Conservation (phyloP, 2,329 filamentous ascomycete species). For the Clarireedia hainanense region DNA sequence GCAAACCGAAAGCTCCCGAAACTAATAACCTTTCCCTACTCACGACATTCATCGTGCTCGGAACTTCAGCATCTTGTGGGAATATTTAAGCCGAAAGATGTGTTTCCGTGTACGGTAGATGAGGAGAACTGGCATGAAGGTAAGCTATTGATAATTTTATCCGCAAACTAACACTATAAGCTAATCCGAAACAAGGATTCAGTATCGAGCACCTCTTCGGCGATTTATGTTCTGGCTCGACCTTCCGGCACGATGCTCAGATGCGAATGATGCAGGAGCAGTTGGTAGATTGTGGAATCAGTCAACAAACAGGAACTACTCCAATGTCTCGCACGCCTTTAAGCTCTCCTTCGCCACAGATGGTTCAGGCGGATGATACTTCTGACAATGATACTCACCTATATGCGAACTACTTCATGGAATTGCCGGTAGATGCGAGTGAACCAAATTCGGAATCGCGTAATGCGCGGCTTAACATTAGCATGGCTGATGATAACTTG, state of each 20-base stretch:
- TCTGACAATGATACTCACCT: not conserved
- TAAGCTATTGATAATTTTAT: not conserved
- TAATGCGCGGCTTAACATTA: constrained; percentile 16
- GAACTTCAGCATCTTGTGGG: constrained; percentile 68
- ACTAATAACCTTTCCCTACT: constrained; percentile 66
- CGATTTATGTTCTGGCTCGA: constrained; percentile 49
- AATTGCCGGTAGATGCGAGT: not conserved
- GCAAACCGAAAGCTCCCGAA: constrained; percentile 14
- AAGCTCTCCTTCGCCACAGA: not conserved
- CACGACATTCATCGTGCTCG: constrained; percentile 77
- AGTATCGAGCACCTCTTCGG: constrained; percentile 68
- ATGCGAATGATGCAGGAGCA: constrained; percentile 37
- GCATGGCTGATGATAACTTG: constrained; percentile 3
- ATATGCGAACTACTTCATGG: not conserved
- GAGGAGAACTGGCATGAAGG: constrained; percentile 52
- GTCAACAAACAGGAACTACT: constrained; percentile 1
- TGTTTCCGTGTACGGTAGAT: constrained; percentile 77
- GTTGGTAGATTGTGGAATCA: not conserved
- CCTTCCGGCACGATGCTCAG: constrained; percentile 57
- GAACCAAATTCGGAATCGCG: constrained; percentile 3
- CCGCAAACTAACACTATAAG: not conserved
- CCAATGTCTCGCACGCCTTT: not conserved
- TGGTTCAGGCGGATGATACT: not conserved
- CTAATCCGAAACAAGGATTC: constrained; percentile 31
- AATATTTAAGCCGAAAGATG: constrained; percentile 62